Evolutionary conservation across 2,329 filamentous ascomycete genomes (phyloP), one percentile per base, ranked within the genome.

Genomic region (Beauveria pseudobassiana): DNA sequence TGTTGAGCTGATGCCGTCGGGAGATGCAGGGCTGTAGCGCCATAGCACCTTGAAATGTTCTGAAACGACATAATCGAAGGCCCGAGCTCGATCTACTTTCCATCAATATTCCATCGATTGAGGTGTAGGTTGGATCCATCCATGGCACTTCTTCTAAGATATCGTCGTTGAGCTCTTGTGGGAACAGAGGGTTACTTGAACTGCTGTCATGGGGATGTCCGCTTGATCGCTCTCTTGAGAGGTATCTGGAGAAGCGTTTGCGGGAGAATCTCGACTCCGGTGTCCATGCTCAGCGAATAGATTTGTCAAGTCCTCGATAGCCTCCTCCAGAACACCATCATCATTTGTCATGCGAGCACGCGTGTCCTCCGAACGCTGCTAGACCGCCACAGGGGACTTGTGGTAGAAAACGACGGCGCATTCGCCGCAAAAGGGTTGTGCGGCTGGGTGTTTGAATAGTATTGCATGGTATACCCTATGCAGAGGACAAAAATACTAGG

Each of bases 401-500:
- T 66, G 24, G 53, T 66, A 72, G 64, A 69, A 73, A 8, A 73
- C 51, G 20, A 68, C 67, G 22, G 73, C 69, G 46, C 73, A 75
- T 59, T 74, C 73, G 64, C 72, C 72, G 38, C 72, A 75, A 3
- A 63, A 56, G 1, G 73, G 72, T 52, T 75, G 72, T 1, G n/a
- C 7, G 5, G 51, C 55, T 14, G 40, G 26, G 3, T 24, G 12
- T 9, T 12, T 34, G 38, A 65, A 52, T 34, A 62, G 61, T 9
- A 74, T 67, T 20, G 67, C 67, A 65, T 75, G 73, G 43, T 67
- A 69, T 18, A 50, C 14, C 14, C 62, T 58, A 45, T 75, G 73
- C 6, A 65, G 49, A 16, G 70, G 69, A 61, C 73, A 75, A 61
- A 67, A 67, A 42, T 73, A 74, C 67, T 67, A 71, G 50, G 64